Base-by-base conservation (phyloP, 2,329 filamentous ascomycete species). In the Huntiella bhutanensis region DNA sequence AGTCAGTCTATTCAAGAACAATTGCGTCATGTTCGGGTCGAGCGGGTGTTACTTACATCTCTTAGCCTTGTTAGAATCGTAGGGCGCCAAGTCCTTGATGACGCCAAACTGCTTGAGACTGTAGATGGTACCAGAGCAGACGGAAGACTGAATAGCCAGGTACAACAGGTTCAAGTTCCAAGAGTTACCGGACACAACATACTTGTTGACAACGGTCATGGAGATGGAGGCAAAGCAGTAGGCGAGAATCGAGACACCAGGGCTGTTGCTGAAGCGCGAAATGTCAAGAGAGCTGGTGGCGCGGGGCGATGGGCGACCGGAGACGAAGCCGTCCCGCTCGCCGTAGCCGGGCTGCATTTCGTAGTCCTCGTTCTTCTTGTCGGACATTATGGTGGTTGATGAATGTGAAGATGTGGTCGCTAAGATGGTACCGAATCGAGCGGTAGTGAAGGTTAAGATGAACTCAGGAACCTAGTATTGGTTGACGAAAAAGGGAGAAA, bases 171-270 rank as follows among this genome's bases (percentile, higher is more conserved):
- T 94, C 57, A 98, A 66, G 65, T 98, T 98, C 75, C 92, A 98
- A 54, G 80, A 75, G 44, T 73, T 71, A 51, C 91, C 91, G 5
- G 85, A 95, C 41, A 98, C 76, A 52, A 95, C 87, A 62, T 92
- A 98, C 71, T 98, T 98, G 68, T 98, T 98, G 62, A 92, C 91
- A n/a, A 95, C 83, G 5, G 91, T 98, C 91, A 98, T 98, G 62
- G 88, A 75, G 59, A 98, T 98, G n/a, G 87, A 95, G 45, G 88
- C 84, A 57, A 82, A 69, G 64, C 91, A 98, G 69, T 98, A 98
- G 42, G 83, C 77, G 53, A 93, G 59, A 55, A 98, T 82, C 16
- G 88, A 86, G 41, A 91, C 60, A 40, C 75, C 67, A 12, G 86
- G 83, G 62, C 77, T 91, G 64, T 86, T 84, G 56, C 79, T 73